Evolutionary conservation across 2,329 filamentous ascomycete species (phyloP).

Genomic region (Ophiognomonia clavigignenti-juglandacearum): DNA sequence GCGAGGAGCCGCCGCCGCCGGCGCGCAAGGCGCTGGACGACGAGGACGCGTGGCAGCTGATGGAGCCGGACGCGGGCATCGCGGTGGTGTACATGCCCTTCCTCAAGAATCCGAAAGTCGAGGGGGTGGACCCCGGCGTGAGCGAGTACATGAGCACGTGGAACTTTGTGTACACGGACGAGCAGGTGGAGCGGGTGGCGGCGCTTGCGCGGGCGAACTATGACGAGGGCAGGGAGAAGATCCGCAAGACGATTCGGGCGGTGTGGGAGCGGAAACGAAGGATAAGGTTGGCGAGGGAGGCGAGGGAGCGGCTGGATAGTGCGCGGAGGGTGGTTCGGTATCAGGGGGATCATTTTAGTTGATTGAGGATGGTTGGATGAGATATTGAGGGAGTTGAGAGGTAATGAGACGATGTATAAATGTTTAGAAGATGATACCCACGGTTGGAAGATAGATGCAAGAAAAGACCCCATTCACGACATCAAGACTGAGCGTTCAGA

Average conservation of each 20-base stretch:
- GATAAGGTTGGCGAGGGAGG: constrained; percentile 51
- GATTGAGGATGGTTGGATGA: constrained; percentile 9
- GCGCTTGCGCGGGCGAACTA: constrained; percentile 82
- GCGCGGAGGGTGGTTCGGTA: constrained; percentile 38
- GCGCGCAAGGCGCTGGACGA: constrained; percentile 51
- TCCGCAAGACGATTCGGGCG: constrained; percentile 72
- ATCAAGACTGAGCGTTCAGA: no score
- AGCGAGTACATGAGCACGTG: constrained; percentile 91
- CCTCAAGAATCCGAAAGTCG: constrained; percentile 73
- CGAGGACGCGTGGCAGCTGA: constrained; percentile 63
- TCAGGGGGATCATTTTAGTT: constrained; percentile 63
- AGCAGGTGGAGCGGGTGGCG: constrained; percentile 83
- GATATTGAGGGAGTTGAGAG: background rate
- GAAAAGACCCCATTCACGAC: no score
- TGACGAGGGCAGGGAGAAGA: constrained; percentile 72
- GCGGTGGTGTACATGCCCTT: constrained; percentile 89
- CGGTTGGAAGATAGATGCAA: background rate
- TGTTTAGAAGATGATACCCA: no score
- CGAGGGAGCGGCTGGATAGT: constrained; percentile 31
- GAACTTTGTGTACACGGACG: constrained; percentile 95
- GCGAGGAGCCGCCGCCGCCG: constrained; percentile 42
- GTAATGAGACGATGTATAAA: no score
- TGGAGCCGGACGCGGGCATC: constrained; percentile 75
- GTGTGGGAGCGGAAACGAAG: constrained; percentile 91
- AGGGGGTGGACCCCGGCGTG: constrained; percentile 75